Evolutionary conservation across 2,329 filamentous ascomycete genomes (phyloP), one percentile per base, ranked within the genome.

Genomic region (Aureobasidium sp.): DNA sequence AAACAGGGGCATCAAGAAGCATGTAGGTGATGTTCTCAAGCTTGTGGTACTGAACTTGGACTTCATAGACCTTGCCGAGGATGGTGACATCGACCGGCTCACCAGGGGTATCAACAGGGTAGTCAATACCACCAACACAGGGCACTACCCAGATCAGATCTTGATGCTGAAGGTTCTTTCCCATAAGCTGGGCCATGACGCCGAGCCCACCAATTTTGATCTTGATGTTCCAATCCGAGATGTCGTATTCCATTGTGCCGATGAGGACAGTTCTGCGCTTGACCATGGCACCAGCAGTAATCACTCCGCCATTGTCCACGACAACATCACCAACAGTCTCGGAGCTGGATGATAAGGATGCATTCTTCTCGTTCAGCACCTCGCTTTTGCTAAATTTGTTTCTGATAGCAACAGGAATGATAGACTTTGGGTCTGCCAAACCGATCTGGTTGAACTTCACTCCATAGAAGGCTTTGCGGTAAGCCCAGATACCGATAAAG

Each of bases 181-280:
- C 83, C 85, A 88, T 88, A 2, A 88, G 75, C 67, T 86, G 83
- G 37, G 86, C 85, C 85, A 88, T 88, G 64, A 87, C 85, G 71
- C 86, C 86, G 5, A 88, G 77, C 64, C 86, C 86, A 64, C 86
- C 86, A 51, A 88, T 88, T 74, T 88, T 88, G 74, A 88, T 85
- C 72, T 87, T 88, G 74, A 88, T 85, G 4, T 74, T 79, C 83
- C 86, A 88, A 69, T 88, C 86, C 61, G 86, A 83, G 64, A 88
- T 87, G 65, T 88, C 84, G 72, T 88, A 88, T 26, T 88, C 86
- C 83, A 88, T 87, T 7, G 86, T 88, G 13, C 84, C 86, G 59
- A 88, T 86, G 26, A 88, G 78, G 2, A 87, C 82, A 36, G 81
- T 87, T n/a, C 82, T 76, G 29, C 71, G 67, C 61, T 71, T 70